Percentiles rank a stretch among this genome's conserved stretches.
Evolutionary conservation across 129 eudicot genomes (phyloP).

Genomic region (Kitagawia praeruptora): DNA sequence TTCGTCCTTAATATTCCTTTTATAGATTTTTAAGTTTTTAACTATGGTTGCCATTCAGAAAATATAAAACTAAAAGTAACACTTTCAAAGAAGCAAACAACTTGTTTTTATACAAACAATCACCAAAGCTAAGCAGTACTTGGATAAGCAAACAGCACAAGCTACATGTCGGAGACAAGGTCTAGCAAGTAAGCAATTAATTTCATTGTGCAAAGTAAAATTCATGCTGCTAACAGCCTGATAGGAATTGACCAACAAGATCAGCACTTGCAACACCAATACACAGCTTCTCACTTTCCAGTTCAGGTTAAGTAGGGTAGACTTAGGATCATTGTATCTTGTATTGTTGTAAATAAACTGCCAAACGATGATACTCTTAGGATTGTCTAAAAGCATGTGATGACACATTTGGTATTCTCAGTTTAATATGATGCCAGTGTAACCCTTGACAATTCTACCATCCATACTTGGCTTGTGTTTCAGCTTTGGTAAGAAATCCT

Average conservation of each 20-base stretch:
- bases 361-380: neutral
- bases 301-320: neutral
- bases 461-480: conserved; percentile 93
- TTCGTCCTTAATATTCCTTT: too few relatives aligned
- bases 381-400: neutral
- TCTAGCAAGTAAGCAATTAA: neutral
- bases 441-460: conserved; percentile 40
- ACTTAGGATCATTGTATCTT: neutral
- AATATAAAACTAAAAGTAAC: too few relatives aligned
- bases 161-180: neutral
- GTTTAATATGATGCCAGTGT: neutral
- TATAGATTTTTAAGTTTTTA: too few relatives aligned
- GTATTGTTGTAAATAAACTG: neutral
- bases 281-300: neutral
- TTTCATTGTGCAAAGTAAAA: neutral
- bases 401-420: neutral
- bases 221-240: neutral
- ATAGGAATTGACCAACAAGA: neutral
- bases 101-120: neutral
- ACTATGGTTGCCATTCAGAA: neutral
- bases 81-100: too few relatives aligned
- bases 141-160: neutral
- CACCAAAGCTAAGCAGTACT: neutral
- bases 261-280: neutral
- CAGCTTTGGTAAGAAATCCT: conserved; percentile 92